phyloP scores from a whole-genome alignment of 2,329 filamentous ascomycete genomes.

The Parafenestella ontariensis region DNA sequence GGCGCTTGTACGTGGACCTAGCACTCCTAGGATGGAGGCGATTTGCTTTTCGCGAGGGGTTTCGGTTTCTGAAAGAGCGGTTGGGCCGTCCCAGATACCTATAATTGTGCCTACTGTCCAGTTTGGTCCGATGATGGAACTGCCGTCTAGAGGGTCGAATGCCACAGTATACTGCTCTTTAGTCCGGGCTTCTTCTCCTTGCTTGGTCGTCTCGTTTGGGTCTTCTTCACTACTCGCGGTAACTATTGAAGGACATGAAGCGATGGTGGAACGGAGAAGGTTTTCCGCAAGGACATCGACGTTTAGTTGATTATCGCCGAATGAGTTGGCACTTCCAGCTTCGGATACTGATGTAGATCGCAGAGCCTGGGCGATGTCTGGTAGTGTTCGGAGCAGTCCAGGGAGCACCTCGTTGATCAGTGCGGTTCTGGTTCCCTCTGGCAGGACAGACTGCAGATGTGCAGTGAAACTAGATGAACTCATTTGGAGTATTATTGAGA shows the following conservation, averaged over 20 bases:
- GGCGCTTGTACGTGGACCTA: slow-evolving; percentile 51
- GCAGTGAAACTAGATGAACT: not conserved
- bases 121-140: slow-evolving; percentile 60
- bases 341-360: slow-evolving; percentile 27
- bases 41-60: slow-evolving; percentile 31
- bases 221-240: slow-evolving; percentile 70
- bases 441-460: not conserved
- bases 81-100: slow-evolving; percentile 58
- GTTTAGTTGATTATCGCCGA: slow-evolving; percentile 64
- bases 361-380: slow-evolving; percentile 21
- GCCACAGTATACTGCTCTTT: slow-evolving; percentile 63
- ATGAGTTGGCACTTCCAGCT: slow-evolving; percentile 56
- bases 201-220: slow-evolving; percentile 55
- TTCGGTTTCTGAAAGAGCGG: slow-evolving; percentile 27
- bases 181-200: not conserved
- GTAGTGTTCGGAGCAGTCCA: slow-evolving; percentile 20
- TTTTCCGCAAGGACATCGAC: slow-evolving; percentile 66
- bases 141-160: slow-evolving; percentile 70
- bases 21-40: slow-evolving; percentile 43
- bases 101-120: slow-evolving; percentile 62
- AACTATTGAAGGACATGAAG: slow-evolving; percentile 60
- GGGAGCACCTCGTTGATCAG: slow-evolving; percentile 20
- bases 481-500: not conserved
- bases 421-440: slow-evolving; percentile 1
- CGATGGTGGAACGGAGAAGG: slow-evolving; percentile 61